Evolutionary conservation across 164 flowering plant species (phyloP), one percentile per base, ranked within the genome.

Genomic region (Sextonia rubra): DNA sequence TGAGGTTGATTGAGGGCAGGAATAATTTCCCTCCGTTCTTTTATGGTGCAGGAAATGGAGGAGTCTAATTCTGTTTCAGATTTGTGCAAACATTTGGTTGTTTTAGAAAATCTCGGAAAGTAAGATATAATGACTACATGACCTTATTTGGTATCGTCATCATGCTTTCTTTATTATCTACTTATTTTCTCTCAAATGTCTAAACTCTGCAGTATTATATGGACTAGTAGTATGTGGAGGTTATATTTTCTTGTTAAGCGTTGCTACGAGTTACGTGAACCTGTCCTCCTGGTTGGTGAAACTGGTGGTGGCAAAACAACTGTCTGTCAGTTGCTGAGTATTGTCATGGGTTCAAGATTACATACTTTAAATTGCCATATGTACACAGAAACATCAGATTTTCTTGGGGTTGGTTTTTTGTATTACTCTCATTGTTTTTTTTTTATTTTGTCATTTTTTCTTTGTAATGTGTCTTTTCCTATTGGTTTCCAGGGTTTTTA

Each of bases 281-380:
- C 99, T 70, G 97, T 96, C 22, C 95, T 96, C 49, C 98, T 96
- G 76, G 95, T 96, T 82, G 99, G 99, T 64, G 99, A 93, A 83
- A 96, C 99, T 65, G 98, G 98, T 75, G 97, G 97, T 69, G 99
- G 99, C 63, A 96, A 96, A 81, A 96, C 99, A 17, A 92, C 97
- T 49, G 89, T 91, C 60, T 92, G 98, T 66, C 98, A 96, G 80
- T 69, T 93, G 69, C 82, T 96, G 75, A 90, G 97, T 78, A 30
- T 56, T 26, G 61, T 75, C 44, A 74, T 88, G 83, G 76, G 79
- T 18, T 85, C 82, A 29, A 86, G 83, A 55, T 79, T 96, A 25
- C 91, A 89, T 76, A 90, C 90, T 74, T 77, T 96, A 82, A 96
- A 96, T 77, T 96, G 99, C 75, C 99, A 96, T 70, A 97, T 89